Conservation (phyloP, 2,329 filamentous ascomycete species). For the Sclerotinia glacialis region DNA sequence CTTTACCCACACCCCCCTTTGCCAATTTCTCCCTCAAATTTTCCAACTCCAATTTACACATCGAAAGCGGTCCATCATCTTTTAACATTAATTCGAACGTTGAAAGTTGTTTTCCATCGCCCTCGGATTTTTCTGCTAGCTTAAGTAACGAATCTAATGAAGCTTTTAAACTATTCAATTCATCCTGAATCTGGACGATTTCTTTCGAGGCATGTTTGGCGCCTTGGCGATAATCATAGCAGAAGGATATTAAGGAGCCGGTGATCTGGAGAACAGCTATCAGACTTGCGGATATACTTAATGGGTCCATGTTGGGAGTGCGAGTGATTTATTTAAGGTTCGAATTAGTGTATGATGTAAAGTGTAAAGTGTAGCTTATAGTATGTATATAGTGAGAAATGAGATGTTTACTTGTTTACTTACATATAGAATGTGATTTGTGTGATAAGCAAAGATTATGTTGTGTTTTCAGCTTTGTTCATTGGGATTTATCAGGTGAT, state of each 20-base stretch:
- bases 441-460: neutral
- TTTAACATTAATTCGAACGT: conserved; percentile 26
- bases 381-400: too few species aligned
- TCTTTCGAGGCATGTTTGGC: conserved; percentile 25
- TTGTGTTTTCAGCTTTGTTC: neutral
- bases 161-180: conserved; percentile 27
- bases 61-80: conserved; percentile 25
- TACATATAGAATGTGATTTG: neutral
- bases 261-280: conserved; percentile 33
- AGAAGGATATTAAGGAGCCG: conserved; percentile 27
- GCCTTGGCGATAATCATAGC: conserved; percentile 32
- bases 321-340: too few species aligned
- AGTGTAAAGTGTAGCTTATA: neutral
- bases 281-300: conserved; percentile 30
- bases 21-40: conserved; percentile 26
- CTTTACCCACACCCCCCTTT: conserved; percentile 11
- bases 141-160: conserved; percentile 28
- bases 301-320: conserved; percentile 26
- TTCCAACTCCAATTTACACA: conserved; percentile 26
- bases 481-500: neutral
- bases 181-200: conserved; percentile 27
- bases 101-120: conserved; percentile 16
- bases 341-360: neutral
- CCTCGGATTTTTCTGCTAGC: conserved; percentile 25
- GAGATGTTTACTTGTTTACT: neutral